Evolutionary conservation across 805 yeast species (phyloP).

Genomic region (Candida ulmi): DNA sequence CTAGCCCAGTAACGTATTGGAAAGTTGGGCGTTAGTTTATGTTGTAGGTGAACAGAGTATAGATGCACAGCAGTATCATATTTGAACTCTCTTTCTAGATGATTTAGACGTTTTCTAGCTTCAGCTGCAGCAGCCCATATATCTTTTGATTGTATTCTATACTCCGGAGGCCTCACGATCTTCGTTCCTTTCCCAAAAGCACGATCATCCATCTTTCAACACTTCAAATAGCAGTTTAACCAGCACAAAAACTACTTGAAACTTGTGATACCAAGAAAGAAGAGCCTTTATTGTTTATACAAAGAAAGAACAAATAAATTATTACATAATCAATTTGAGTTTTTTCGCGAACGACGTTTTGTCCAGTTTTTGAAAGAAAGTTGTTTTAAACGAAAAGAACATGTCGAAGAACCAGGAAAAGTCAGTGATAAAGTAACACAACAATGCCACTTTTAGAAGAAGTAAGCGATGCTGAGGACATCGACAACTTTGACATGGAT

Average conservation of each 20-base stretch:
- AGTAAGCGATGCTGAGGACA: constrained; percentile 70
- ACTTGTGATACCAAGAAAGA: not conserved
- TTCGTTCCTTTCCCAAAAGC: too few relatives aligned
- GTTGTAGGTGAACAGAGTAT: constrained; percentile 48
- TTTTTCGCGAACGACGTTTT: too few relatives aligned
- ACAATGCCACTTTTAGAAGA: constrained; percentile 71
- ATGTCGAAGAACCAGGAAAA: too few relatives aligned
- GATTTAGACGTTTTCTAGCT: constrained; percentile 25
- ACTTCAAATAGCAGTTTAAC: too few relatives aligned
- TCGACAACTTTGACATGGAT: constrained; percentile 92
- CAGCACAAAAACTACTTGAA: too few relatives aligned
- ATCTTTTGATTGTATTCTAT: too few relatives aligned
- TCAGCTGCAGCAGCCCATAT: too few relatives aligned
- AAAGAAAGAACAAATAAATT: too few relatives aligned
- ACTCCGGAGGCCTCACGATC: too few relatives aligned
- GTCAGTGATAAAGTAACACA: constrained; percentile 8
- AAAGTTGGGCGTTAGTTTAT: constrained; percentile 29
- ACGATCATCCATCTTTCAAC: too few relatives aligned
- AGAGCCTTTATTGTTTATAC: not conserved
- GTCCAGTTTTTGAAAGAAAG: not conserved
- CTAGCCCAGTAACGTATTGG: constrained; percentile 41
- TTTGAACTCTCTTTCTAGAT: constrained; percentile 44
- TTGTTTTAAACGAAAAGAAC: too few relatives aligned
- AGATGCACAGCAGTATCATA: constrained; percentile 60
- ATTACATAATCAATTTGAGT: not conserved